These are phyloP conservation scores for Mycena vitilis DNA, from an alignment of 768 basidiomycete species.

Conservation along the genomic window DNA sequence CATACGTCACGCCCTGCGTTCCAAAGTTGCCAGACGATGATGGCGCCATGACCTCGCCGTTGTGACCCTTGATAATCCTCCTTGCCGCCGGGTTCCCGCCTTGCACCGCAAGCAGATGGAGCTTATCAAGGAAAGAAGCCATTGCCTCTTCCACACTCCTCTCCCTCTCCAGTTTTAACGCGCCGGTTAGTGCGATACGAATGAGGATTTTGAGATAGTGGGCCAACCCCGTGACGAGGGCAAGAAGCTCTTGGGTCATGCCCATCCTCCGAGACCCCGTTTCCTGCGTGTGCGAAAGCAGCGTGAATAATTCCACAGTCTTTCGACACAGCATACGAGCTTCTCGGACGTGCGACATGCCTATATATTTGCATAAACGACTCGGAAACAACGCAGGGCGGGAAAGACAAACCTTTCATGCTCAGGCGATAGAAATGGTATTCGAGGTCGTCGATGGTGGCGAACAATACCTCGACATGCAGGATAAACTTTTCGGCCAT, in stretches of 20 bases:
- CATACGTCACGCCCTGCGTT: conserved; percentile 90
- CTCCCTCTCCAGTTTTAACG: conserved; percentile 95
- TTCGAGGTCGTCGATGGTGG: conserved; percentile 96
- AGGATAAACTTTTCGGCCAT: conserved; percentile 99
- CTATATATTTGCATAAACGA: conserved; percentile 53
- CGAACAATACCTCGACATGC: conserved; percentile 97
- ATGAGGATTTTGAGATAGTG: conserved; percentile 99
- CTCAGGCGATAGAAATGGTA: conserved; percentile 82
- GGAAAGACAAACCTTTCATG: conserved; percentile 79
- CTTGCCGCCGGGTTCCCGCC: conserved; percentile 83
- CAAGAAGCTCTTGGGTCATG: conserved; percentile 97
- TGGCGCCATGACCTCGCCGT: conserved; percentile 67
- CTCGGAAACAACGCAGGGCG: conserved; percentile 7
- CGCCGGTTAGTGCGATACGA: conserved; percentile 95
- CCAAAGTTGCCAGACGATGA: conserved; percentile 69
- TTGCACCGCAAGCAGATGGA: conserved; percentile 91
- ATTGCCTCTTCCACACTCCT: conserved; percentile 86
- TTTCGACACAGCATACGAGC: conserved; percentile 99
- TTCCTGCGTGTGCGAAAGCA: conserved; percentile 95
- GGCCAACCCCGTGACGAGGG: conserved; percentile 97
- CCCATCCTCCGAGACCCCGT: conserved; percentile 91
- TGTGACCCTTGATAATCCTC: conserved; percentile 79
- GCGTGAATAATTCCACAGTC: conserved; percentile 97
- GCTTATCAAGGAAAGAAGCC: conserved; percentile 89
- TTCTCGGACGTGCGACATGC: conserved; percentile 98